Evolutionary conservation across 2,329 filamentous ascomycete genomes (phyloP), one percentile per base, ranked within the genome.

Genomic region (Colletotrichum liaoningense): DNA sequence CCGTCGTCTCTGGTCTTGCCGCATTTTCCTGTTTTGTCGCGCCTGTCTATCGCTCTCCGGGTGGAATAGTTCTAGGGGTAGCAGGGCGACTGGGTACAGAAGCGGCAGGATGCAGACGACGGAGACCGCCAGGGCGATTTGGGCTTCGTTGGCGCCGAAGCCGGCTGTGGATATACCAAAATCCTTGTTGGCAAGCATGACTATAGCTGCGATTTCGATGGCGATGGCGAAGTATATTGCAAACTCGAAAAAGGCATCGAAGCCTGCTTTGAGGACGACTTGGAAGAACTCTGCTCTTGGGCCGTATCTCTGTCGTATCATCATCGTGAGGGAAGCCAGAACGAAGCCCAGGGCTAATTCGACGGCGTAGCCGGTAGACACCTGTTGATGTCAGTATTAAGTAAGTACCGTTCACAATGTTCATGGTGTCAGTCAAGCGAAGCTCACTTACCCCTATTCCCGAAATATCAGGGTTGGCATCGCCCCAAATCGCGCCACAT

Each of bases 71-170:
- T 30, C 33, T 1, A 52, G 56, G 16, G 49, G 12, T 0, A 78
- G 62, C 5, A 79, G 56, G 11, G 73, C 73, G 7, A 73, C 30
- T 0, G 77, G 76, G n/a, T 76, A 77, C 1, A 79, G 30, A 5
- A 79, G 57, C 5, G 78, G 77, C 22, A 78, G 67, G 35, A 78
- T 49, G 66, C 77, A 77, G 9, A 79, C 62, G 4, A 79, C 67
- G 0, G 77, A 67, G 3, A 78, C 65, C 2, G 75, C 69, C 46
- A 77, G 71, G 26, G 75, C 62, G 19, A 79, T 75, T 1, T 75
- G 73, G 6, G 77, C 70, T 26, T 79, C 78, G 5, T 77, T 75
- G 1, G 78, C 76, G 2, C 77, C 76, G 12, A 79, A 52, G 24
- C 77, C 75, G 1, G 35, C 46, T 1, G 74, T 76, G 26, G 73